Evolutionary conservation across 495 filamentous ascomycete species (phyloP).

Genomic region (Aspergillus wentii): DNA sequence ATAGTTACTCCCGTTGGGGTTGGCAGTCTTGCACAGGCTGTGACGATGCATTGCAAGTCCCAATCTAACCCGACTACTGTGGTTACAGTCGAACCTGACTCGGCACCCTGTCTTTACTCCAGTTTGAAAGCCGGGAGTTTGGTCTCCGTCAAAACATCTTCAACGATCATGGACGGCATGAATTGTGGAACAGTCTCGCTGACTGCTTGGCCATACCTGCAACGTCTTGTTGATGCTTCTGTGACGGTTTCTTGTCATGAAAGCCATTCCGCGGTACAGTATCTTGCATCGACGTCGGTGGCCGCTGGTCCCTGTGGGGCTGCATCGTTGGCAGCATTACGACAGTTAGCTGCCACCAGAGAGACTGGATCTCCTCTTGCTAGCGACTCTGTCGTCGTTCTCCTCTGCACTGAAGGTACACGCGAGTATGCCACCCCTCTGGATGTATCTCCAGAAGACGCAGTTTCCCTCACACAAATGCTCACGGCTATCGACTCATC

Average conservation of each 20-base stretch:
- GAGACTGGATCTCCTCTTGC: conserved; percentile 26
- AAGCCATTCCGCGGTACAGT: conserved; percentile 45
- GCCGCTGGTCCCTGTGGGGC: conserved; percentile 62
- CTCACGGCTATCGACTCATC: conserved; percentile 42
- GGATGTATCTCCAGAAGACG: conserved; percentile 28
- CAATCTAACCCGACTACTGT: conserved; percentile 28
- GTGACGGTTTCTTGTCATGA: conserved; percentile 54
- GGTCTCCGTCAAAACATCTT: conserved; percentile 37
- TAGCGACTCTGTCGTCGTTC: conserved; percentile 47
- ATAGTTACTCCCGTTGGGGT: conserved; percentile 60
- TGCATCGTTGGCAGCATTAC: conserved; percentile 54
- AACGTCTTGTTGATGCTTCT: conserved; percentile 51
- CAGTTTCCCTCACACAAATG: conserved; percentile 29
- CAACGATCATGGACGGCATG: conserved; percentile 65
- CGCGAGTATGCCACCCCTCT: conserved; percentile 29
- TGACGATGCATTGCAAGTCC: conserved; percentile 53
- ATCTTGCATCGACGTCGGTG: conserved; percentile 41
- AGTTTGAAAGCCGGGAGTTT: conserved; percentile 43
- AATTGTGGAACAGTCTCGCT: conserved; percentile 62
- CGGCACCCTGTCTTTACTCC: conserved; percentile 53
- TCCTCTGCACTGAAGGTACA: conserved; percentile 45
- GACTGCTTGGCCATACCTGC: conserved; percentile 55
- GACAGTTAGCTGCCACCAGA: conserved; percentile 26
- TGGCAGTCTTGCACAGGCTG: conserved; percentile 60
- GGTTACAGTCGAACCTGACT: conserved; percentile 58